A percentile compares a stretch with the other conserved stretches of the same genome.
Evolutionary conservation across 495 filamentous ascomycete genomes (phyloP).

Genomic region (Hyaloscypha bicolor): DNA sequence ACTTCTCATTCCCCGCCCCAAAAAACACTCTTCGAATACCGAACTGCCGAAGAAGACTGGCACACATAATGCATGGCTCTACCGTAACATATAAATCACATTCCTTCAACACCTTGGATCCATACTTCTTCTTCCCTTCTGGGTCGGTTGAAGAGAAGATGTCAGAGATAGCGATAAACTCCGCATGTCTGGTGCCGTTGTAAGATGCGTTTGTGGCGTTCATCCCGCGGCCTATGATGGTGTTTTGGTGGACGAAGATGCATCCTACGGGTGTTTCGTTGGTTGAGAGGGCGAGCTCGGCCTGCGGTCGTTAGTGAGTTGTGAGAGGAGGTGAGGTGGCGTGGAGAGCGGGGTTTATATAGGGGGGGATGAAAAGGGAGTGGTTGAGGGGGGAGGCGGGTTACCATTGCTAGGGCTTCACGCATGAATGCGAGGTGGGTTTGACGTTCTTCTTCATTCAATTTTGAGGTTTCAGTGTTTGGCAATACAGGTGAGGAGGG

Average conservation of each 20-base stretch:
- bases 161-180: conserved; percentile 78
- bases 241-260: conserved; percentile 71
- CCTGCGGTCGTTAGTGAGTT: conserved; percentile 46
- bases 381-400: conserved; percentile 1
- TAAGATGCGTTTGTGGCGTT: conserved; percentile 91
- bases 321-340: not conserved
- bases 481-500: not conserved
- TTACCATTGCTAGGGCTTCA: conserved; percentile 70
- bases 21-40: conserved; percentile 83
- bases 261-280: conserved; percentile 97
- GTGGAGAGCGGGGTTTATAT: no score
- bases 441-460: conserved; percentile 14
- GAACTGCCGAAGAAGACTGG: conserved; percentile 85
- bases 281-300: conserved; percentile 72
- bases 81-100: conserved; percentile 94
- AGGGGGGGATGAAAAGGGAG: no score
- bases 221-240: conserved; percentile 82
- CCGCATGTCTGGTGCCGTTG: conserved; percentile 90
- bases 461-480: not conserved
- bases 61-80: conserved; percentile 98
- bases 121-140: conserved; percentile 14
- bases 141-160: not conserved
- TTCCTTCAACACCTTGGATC: conserved; percentile 59
- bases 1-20: conserved; percentile 93
- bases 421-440: conserved; percentile 66